A percentile compares a stretch with the other conserved stretches of the same genome.
phyloP scores from a whole-genome alignment of 257 asterid species.

The Dorcoceras hygrometricum region DNA sequence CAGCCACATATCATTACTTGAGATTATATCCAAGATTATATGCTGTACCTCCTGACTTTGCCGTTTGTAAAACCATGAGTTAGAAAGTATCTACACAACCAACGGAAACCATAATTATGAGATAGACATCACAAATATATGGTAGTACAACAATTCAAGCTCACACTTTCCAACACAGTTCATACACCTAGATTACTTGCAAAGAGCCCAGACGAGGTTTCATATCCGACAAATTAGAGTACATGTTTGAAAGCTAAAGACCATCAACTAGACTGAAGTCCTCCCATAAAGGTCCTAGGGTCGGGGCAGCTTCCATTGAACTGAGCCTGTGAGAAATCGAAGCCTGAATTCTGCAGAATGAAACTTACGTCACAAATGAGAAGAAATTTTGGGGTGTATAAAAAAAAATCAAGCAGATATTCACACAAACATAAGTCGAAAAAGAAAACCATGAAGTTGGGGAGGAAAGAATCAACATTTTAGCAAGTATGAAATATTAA shows the following conservation, averaged over 20 bases:
- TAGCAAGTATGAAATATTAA: not conserved
- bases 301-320: conserved; percentile 80
- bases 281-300: conserved; percentile 84
- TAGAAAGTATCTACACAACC: not conserved
- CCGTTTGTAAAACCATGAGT: not conserved
- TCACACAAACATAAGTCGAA: not conserved
- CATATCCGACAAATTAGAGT: not conserved
- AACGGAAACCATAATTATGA: too few relatives aligned
- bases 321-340: conserved; percentile 87
- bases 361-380: conserved; percentile 8
- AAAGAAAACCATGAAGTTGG: not conserved
- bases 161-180: not conserved
- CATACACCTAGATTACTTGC: not conserved
- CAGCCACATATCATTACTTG: not conserved
- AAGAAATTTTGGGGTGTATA: conserved; percentile 1
- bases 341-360: conserved; percentile 70
- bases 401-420: not conserved
- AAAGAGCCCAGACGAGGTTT: not conserved
- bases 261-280: conserved; percentile 47
- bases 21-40: not conserved
- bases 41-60: not conserved
- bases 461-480: not conserved
- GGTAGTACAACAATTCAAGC: not conserved
- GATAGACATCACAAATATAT: not conserved
- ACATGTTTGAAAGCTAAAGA: conserved; percentile 2